A percentile compares a stretch with the other conserved stretches of the same genome.
Conservation (phyloP, 345 rosid species). For the Salix caprea region DNA sequence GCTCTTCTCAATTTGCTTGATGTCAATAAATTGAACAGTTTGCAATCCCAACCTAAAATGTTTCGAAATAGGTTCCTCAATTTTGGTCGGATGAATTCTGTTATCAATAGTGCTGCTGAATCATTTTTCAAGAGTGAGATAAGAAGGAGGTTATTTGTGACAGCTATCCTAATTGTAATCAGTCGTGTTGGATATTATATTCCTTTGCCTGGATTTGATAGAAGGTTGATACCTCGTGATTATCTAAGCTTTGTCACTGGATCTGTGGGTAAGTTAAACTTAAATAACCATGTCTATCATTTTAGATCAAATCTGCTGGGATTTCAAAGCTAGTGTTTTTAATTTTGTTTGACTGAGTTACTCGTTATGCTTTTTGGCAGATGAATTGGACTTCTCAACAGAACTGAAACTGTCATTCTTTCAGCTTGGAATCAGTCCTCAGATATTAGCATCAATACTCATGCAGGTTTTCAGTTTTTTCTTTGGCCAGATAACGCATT, state of each 20-base stretch:
- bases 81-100: conserved; percentile 65
- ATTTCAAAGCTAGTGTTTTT: neutral
- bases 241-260: conserved; percentile 88
- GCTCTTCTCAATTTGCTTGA: conserved; percentile 19
- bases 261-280: conserved; percentile 62
- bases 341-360: neutral
- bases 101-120: conserved; percentile 65
- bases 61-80: conserved; percentile 73
- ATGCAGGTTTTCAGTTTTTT: conserved; percentile 63
- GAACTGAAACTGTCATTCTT: conserved; percentile 84
- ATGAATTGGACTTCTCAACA: conserved; percentile 72
- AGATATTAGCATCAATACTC: conserved; percentile 75
- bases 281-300: neutral
- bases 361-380: conserved; percentile 35
- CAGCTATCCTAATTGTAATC: conserved; percentile 57
- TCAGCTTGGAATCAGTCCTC: conserved; percentile 97
- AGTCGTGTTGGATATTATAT: conserved; percentile 88
- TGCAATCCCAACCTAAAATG: conserved; percentile 38
- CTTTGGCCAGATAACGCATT: neutral
- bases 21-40: conserved; percentile 19
- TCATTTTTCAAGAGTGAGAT: conserved; percentile 92
- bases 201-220: conserved; percentile 89
- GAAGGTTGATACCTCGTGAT: conserved; percentile 79
- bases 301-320: neutral
- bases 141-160: conserved; percentile 74